These are phyloP conservation scores for Stephania japonica DNA, from an alignment of 164 flowering plant species.

Conservation along the genomic window DNA sequence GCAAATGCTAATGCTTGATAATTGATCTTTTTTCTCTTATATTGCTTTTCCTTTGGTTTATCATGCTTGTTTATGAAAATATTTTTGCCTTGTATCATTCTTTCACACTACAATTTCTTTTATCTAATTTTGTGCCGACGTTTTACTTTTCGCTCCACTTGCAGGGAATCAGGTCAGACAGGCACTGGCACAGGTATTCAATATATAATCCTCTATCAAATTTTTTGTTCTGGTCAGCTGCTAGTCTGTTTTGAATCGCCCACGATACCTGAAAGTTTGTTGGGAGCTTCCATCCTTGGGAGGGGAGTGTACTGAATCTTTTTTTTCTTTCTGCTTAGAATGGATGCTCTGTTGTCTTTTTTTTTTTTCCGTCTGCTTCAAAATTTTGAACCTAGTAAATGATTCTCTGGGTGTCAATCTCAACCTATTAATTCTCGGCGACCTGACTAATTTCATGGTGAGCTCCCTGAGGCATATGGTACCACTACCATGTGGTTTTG, in stretches of 20 bases:
- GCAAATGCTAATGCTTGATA: background rate
- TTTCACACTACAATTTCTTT: background rate
- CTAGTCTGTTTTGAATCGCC: background rate
- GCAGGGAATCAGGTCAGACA: constrained; percentile 53
- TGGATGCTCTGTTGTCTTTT: background rate
- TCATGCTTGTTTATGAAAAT: background rate
- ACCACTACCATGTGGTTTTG: background rate
- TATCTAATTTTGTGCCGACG: background rate
- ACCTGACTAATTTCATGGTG: background rate
- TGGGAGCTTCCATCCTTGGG: background rate
- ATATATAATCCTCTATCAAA: background rate
- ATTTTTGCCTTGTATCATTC: background rate
- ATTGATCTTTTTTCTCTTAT: background rate
- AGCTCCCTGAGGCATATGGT: no score
- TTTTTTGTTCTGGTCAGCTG: background rate
- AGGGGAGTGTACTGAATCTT: background rate
- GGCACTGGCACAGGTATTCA: constrained; percentile 42
- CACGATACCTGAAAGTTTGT: background rate
- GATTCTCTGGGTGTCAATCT: background rate
- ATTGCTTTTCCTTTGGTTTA: background rate
- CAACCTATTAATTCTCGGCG: background rate
- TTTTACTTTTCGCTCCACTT: constrained; percentile 9
- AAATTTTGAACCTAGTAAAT: background rate
- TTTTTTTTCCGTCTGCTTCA: background rate
- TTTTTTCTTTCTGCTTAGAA: background rate